Evolutionary conservation across 208 protist species (phyloP).

Genomic region (Leishmania arabica): DNA sequence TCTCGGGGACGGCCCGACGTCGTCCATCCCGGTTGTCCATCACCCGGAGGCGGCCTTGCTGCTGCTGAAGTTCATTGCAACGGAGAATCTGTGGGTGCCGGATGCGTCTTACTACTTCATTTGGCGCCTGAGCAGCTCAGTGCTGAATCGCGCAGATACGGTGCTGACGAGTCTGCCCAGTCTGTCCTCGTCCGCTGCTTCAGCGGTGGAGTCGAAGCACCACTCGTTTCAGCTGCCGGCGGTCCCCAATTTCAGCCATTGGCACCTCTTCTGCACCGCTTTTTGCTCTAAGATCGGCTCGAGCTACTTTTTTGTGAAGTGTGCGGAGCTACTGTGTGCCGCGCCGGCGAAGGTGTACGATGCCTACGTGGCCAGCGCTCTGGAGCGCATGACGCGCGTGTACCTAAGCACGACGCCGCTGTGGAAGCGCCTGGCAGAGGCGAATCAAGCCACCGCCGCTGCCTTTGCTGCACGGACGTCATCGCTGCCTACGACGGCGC

Average conservation of each 20-base stretch:
- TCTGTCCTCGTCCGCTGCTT: conserved; percentile 3
- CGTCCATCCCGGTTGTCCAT: conserved; percentile 30
- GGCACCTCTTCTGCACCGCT: conserved; percentile 75
- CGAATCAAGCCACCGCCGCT: conserved; percentile 18
- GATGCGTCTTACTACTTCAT: conserved; percentile 39
- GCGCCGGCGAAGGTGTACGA: conserved; percentile 41
- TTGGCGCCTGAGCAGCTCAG: conserved; percentile 25
- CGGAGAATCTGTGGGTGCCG: conserved; percentile 38
- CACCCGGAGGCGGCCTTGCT: conserved; percentile 45
- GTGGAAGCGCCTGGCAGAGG: conserved; percentile 23
- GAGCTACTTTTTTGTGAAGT: conserved; percentile 68
- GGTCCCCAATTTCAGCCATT: conserved; percentile 51
- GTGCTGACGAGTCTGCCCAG: conserved; percentile 15
- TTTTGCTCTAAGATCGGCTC: conserved; percentile 58
- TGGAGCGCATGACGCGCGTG: conserved; percentile 36
- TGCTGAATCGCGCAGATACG: conserved; percentile 32
- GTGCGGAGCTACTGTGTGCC: conserved; percentile 48
- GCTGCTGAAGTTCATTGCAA: conserved; percentile 47
- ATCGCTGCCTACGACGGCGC: neutral
- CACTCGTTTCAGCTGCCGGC: conserved; percentile 24
- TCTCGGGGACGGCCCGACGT: conserved; percentile 31
- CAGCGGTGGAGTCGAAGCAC: neutral
- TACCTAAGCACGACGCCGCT: conserved; percentile 31
- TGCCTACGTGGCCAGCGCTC: conserved; percentile 29
- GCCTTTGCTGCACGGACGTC: conserved; percentile 2